These are phyloP conservation scores for Stylonectria norvegica DNA, from an alignment of 2,329 filamentous ascomycete species.

Conservation along the genomic window DNA sequence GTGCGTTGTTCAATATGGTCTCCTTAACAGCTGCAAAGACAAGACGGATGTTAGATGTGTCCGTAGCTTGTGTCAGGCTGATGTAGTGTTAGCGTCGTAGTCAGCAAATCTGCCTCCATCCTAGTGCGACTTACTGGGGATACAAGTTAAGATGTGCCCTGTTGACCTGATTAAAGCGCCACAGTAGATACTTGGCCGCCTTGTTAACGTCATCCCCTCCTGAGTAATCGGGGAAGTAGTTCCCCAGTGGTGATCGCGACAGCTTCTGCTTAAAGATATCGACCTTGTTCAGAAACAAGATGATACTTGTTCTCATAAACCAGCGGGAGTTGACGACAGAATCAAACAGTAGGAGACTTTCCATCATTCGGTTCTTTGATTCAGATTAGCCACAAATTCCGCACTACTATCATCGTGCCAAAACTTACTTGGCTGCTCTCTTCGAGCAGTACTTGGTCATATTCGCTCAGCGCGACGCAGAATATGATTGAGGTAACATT, in stretches of 20 bases:
- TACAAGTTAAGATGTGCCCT: conserved; percentile 93
- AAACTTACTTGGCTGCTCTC: conserved; percentile 86
- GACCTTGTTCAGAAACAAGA: conserved; percentile 97
- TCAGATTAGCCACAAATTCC: conserved; percentile 9
- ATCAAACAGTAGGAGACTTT: conserved; percentile 92
- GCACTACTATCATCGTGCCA: background rate
- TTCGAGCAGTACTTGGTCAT: conserved; percentile 94
- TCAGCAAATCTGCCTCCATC: background rate
- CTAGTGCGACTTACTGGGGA: conserved; percentile 78
- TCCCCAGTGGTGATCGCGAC: conserved; percentile 79
- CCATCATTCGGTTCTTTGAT: conserved; percentile 97
- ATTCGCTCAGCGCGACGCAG: conserved; percentile 95
- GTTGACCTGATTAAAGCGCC: conserved; percentile 99
- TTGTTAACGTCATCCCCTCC: conserved; percentile 97
- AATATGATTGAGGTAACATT: conserved; percentile 99
- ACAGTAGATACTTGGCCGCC: conserved; percentile 94
- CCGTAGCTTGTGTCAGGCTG: conserved; percentile 96
- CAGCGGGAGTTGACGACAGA: conserved; percentile 98
- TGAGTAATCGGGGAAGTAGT: conserved; percentile 97
- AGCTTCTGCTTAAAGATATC: conserved; percentile 97
- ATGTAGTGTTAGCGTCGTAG: conserved; percentile 12
- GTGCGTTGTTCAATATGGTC: conserved; percentile 95
- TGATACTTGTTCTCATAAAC: conserved; percentile 99
- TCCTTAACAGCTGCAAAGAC: conserved; percentile 99
- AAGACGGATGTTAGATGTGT: conserved; percentile 95